phyloP scores from a whole-genome alignment of 2,329 filamentous ascomycete genomes.

The Bipolaris bicolor region DNA sequence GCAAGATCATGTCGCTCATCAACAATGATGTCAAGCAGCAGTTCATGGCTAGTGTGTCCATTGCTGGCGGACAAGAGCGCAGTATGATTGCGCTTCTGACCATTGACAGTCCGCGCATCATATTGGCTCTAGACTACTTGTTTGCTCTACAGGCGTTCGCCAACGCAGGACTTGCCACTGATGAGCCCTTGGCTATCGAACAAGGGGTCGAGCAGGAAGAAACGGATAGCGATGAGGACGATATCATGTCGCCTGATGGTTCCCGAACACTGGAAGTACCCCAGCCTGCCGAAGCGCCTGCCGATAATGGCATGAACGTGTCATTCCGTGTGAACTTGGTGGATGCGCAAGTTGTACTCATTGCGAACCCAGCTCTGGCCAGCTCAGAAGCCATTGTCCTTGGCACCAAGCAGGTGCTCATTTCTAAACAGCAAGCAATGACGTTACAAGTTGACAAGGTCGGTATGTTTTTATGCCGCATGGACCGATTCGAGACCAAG shows the following conservation, averaged over 20 bases:
- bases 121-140: slow-evolving; percentile 94
- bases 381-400: slow-evolving; percentile 96
- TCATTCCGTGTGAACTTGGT: slow-evolving; percentile 93
- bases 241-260: slow-evolving; percentile 45
- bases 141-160: slow-evolving; percentile 87
- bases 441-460: slow-evolving; percentile 93
- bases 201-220: slow-evolving; percentile 61
- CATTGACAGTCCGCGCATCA: slow-evolving; percentile 91
- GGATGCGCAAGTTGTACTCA: slow-evolving; percentile 93
- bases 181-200: slow-evolving; percentile 65
- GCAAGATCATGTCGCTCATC: slow-evolving; percentile 96
- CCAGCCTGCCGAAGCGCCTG: slow-evolving; percentile 34
- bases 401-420: slow-evolving; percentile 88
- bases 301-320: slow-evolving; percentile 67
- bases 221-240: slow-evolving; percentile 45
- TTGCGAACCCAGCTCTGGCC: slow-evolving; percentile 87
- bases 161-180: slow-evolving; percentile 67
- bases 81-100: slow-evolving; percentile 90
- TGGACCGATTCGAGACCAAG: slow-evolving; percentile 95
- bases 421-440: slow-evolving; percentile 91
- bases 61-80: slow-evolving; percentile 81
- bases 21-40: slow-evolving; percentile 93
- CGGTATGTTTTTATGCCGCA: slow-evolving; percentile 97
- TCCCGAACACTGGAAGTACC: slow-evolving; percentile 29
- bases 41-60: slow-evolving; percentile 96